These are phyloP conservation scores for Pelargonium fulgidum DNA, from an alignment of 441 rosid species.

Conservation along the genomic window DNA sequence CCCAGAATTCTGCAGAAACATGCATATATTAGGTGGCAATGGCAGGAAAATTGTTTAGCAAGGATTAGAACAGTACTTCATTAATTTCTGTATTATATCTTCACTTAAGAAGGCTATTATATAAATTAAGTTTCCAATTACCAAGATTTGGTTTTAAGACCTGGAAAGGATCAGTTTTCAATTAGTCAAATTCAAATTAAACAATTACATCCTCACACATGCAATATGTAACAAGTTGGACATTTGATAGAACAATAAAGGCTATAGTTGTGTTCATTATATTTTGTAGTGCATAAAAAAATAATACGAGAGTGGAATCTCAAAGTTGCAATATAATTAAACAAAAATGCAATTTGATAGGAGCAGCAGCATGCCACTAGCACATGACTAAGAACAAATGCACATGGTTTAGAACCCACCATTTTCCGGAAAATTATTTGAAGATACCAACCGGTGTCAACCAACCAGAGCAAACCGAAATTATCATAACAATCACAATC, in stretches of 20 bases:
- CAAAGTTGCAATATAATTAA: background rate
- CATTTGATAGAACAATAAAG: background rate
- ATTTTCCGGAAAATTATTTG: background rate
- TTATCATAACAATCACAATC: background rate
- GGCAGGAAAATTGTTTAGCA: no score
- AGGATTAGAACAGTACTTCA: no score
- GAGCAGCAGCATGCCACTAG: background rate
- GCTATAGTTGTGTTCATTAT: background rate
- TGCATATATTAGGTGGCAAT: no score
- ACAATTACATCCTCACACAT: no score
- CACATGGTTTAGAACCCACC: constrained; percentile 34
- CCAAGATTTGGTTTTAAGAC: no score
- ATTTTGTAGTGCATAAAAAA: background rate
- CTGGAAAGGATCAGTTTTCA: no score
- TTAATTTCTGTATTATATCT: no score
- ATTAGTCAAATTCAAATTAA: no score
- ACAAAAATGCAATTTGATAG: background rate
- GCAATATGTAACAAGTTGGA: background rate
- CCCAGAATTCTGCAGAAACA: no score
- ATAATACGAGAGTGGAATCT: background rate
- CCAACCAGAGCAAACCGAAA: background rate
- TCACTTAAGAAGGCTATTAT: no score
- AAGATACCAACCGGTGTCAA: background rate
- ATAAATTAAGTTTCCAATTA: no score
- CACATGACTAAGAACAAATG: constrained; percentile 31